Percentiles rank a stretch among this genome's conserved stretches.
Conservation (phyloP, 805 yeast genomes). For the Spathaspora passalidarum region DNA sequence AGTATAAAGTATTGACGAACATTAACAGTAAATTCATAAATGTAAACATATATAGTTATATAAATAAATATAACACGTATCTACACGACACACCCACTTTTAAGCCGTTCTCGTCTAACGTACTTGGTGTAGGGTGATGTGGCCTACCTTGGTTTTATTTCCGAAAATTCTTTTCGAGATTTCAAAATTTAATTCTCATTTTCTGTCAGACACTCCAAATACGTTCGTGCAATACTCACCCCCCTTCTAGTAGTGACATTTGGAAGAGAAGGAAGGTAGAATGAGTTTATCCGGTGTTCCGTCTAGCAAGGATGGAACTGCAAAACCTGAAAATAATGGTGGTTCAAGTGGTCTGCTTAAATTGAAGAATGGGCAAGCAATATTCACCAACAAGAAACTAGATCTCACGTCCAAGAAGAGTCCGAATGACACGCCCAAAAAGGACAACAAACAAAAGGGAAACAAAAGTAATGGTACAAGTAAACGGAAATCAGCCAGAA, state of each 20-base stretch:
- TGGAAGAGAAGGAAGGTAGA: not conserved
- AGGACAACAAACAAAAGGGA: not conserved
- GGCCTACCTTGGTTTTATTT: no score
- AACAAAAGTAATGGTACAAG: not conserved
- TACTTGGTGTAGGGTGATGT: no score
- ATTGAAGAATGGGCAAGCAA: not conserved
- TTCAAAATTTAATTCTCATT: not conserved
- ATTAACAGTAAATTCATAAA: not conserved
- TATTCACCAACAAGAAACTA: not conserved
- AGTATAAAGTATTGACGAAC: not conserved
- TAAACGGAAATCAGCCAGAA: constrained; percentile 5
- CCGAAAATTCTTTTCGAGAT: not conserved
- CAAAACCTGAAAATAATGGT: not conserved
- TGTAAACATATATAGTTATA: not conserved
- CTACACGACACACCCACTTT: not conserved
- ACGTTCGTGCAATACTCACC: no score
- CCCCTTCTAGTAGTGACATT: no score
- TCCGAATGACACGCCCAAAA: no score
- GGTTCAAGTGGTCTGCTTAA: not conserved
- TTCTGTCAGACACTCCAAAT: not conserved
- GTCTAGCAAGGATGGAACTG: not conserved
- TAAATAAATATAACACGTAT: not conserved
- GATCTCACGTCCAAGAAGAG: not conserved
- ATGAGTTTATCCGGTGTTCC: not conserved
- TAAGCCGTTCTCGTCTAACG: no score